Conservation (phyloP, 2,329 filamentous ascomycete species). For the Trichoderma sp. region DNA sequence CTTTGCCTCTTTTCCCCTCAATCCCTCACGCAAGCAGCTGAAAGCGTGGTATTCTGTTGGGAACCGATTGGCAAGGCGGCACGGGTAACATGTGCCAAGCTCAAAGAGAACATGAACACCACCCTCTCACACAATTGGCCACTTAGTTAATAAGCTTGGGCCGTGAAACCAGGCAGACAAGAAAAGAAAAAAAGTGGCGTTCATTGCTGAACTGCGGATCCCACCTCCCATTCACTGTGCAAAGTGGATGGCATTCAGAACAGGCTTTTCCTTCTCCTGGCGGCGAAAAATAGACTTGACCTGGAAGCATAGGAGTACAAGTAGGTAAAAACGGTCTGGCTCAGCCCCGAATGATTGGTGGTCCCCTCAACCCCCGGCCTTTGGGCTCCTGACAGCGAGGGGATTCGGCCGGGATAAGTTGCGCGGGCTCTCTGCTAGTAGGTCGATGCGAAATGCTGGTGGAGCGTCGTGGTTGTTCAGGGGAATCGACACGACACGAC, state of each 20-base stretch:
- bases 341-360: background rate
- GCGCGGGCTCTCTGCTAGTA: background rate
- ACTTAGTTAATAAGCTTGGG: slow-evolving; percentile 13
- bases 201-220: slow-evolving; percentile 16
- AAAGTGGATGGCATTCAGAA: background rate
- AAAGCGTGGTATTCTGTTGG: slow-evolving; percentile 15
- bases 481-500: background rate
- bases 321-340: background rate
- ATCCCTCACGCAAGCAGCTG: background rate
- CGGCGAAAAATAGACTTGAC: background rate
- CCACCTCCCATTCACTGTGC: slow-evolving; percentile 6
- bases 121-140: slow-evolving; percentile 3
- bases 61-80: slow-evolving; percentile 17
- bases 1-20: background rate
- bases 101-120: background rate
- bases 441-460: slow-evolving; percentile 19
- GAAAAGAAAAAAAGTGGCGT: slow-evolving; percentile 12
- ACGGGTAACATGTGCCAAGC: background rate
- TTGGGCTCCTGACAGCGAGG: slow-evolving; percentile 1
- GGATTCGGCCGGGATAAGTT: slow-evolving; percentile 9
- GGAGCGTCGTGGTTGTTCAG: slow-evolving; percentile 4
- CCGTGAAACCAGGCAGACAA: slow-evolving; percentile 3
- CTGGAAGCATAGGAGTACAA: background rate
- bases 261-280: background rate
- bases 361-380: background rate